A percentile compares a stretch with the other conserved stretches of the same genome.
Conservation (phyloP, 495 filamentous ascomycete genomes). For the Hypoxylon crocopeplum region DNA sequence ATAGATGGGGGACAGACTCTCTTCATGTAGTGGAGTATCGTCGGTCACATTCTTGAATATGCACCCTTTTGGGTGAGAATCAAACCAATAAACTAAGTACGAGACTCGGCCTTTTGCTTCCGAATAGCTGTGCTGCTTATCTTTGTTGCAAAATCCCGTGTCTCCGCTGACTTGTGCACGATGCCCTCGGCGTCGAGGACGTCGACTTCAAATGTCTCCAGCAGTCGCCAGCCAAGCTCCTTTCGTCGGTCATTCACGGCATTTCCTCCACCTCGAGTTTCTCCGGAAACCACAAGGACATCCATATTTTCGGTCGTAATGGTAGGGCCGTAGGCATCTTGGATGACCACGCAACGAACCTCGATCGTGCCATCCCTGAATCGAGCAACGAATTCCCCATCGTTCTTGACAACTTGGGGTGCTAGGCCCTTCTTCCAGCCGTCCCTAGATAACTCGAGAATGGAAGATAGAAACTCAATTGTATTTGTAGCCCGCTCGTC, state of each 20-base stretch:
- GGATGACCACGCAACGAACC: slow-evolving; percentile 81
- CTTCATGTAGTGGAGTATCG: slow-evolving; percentile 35
- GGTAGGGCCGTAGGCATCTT: slow-evolving; percentile 90
- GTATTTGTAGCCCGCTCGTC: slow-evolving; percentile 70
- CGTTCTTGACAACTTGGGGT: slow-evolving; percentile 34
- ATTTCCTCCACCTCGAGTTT: slow-evolving; percentile 83
- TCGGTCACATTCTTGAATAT: not conserved
- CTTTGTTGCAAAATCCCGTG: slow-evolving; percentile 75
- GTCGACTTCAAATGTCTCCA: slow-evolving; percentile 91
- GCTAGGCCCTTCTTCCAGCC: slow-evolving; percentile 44
- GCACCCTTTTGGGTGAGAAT: not conserved
- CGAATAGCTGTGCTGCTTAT: slow-evolving; percentile 83
- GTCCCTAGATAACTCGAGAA: slow-evolving; percentile 62
- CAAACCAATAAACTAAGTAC: slow-evolving; percentile 8
- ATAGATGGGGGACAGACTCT: slow-evolving; percentile 50
- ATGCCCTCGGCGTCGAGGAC: slow-evolving; percentile 76
- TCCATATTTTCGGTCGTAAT: slow-evolving; percentile 80
- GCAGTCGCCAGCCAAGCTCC: slow-evolving; percentile 75
- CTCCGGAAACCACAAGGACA: slow-evolving; percentile 85
- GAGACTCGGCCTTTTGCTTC: slow-evolving; percentile 52
- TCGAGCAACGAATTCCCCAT: slow-evolving; percentile 48
- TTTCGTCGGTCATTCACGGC: slow-evolving; percentile 81
- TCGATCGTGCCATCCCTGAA: slow-evolving; percentile 53
- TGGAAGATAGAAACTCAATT: slow-evolving; percentile 71
- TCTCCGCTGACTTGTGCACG: slow-evolving; percentile 49